phyloP scores from a whole-genome alignment of 2,329 filamentous ascomycete species.

The Aspergillus thermomutatus region DNA sequence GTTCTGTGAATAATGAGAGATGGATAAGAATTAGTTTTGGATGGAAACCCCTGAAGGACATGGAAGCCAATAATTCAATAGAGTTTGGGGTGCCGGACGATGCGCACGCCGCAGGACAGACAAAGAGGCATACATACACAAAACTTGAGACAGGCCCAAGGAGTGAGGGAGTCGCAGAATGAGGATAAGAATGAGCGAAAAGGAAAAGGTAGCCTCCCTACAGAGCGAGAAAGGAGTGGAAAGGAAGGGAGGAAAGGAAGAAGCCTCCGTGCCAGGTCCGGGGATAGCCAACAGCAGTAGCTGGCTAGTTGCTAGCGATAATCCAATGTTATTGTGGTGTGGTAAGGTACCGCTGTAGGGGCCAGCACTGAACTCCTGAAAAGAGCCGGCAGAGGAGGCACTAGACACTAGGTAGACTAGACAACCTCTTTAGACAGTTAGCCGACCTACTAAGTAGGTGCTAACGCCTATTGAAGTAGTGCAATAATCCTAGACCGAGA shows the following conservation, averaged over 20 bases:
- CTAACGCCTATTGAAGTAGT: neutral
- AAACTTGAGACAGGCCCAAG: neutral
- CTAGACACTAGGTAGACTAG: neutral
- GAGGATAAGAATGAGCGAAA: neutral
- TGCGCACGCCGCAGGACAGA: neutral
- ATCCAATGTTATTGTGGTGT: neutral
- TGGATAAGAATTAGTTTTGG: neutral
- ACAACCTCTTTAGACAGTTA: neutral
- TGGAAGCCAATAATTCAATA: neutral
- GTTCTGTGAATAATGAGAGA: neutral
- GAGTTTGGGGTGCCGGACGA: neutral
- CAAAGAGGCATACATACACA: neutral
- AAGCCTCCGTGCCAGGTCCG: neutral
- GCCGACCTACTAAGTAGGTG: neutral
- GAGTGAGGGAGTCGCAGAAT: neutral
- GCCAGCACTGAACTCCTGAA: neutral
- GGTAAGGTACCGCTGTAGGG: neutral
- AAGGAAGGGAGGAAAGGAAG: neutral
- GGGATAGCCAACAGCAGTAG: neutral
- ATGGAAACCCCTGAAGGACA: neutral
- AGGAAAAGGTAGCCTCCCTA: neutral
- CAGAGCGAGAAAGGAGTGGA: neutral
- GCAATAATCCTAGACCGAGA: neutral
- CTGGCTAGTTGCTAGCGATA: no score
- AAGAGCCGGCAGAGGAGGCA: neutral